Conservation (phyloP, 306 rosid genomes). For the Herpetospermum pedunculosum region DNA sequence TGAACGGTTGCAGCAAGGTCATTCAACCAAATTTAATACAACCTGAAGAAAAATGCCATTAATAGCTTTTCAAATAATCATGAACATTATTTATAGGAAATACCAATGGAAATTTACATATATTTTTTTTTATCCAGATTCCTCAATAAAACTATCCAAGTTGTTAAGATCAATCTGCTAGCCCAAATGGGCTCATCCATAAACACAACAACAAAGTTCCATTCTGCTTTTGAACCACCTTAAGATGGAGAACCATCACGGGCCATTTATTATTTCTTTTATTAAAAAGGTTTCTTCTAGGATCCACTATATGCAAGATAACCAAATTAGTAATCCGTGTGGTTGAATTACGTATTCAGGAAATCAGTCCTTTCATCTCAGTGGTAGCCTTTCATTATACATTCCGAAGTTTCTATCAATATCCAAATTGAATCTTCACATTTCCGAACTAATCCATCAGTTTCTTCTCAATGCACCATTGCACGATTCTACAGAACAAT, state of each 20-base stretch:
- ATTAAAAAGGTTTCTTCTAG: background rate
- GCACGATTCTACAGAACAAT: background rate
- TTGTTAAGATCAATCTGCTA: background rate
- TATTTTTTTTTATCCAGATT: background rate
- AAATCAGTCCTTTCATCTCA: background rate
- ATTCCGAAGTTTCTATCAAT: background rate
- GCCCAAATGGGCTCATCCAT: background rate
- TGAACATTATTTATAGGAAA: background rate
- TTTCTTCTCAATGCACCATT: background rate
- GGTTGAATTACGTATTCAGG: background rate
- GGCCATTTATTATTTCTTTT: background rate
- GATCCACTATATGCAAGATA: background rate
- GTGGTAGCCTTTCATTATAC: background rate
- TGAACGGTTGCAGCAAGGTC: constrained; percentile 39
- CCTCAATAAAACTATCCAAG: background rate
- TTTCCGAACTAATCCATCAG: background rate
- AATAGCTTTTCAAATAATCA: background rate
- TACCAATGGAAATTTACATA: background rate
- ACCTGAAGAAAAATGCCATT: constrained; percentile 25
- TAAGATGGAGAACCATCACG: background rate
- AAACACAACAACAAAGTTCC: background rate
- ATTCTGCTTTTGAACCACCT: background rate
- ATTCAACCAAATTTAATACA: constrained; percentile 51
- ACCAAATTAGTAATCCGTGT: background rate
- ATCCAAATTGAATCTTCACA: background rate